Evolutionary conservation across 176 grass and related monocot species (phyloP), one percentile per base, ranked within the genome.

Genomic region (Poa pratensis): DNA sequence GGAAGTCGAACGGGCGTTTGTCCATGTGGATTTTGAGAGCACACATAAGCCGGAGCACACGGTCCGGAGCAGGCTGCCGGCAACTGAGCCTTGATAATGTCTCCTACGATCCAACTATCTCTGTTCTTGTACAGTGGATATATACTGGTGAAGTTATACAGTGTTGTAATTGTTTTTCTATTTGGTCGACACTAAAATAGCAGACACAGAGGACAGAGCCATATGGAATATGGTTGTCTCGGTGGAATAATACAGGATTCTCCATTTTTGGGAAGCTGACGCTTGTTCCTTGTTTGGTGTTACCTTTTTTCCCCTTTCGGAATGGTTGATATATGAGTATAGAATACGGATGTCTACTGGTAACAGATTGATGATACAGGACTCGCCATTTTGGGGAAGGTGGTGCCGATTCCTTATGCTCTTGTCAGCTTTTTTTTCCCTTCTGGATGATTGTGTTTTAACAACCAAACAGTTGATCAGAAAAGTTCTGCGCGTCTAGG

Each of bases 21-120:
- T 97, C n/a, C 95, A 97, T 77, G 85, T 94, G n/a, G 95, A 97
- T 90, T 89, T 87, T 28, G 95, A 97, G 60, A 93, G 60, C 80
- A 89, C 74, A 6, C 95, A 97, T 32, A 93, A 92, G 77, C 94
- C 94, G 8, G 94, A 97, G 72, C 94, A 97, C 61, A 85, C 43
- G 10, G 69, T 97, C 66, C 87, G 74, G 52, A 92, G 75, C 85
- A 90, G 82, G 43, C 46, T 97, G 71, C 94, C 89, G 0, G 1
- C 81, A 24, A 88, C 68, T 2, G 79, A 92, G 6, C 39, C 89
- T 45, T 86, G 73, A 88, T 2, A 46, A 73, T 40, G n/a, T n/a
- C n/a, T n/a, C n/a, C n/a, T n/a, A n/a, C n/a, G 12, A 48, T 61
- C 69, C 24, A 62, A n/a, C 15, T 43, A 22, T 70, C 1, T 20